Conservation (phyloP, 1,284 basidiomycete species). For the Phlebopus sp. region DNA sequence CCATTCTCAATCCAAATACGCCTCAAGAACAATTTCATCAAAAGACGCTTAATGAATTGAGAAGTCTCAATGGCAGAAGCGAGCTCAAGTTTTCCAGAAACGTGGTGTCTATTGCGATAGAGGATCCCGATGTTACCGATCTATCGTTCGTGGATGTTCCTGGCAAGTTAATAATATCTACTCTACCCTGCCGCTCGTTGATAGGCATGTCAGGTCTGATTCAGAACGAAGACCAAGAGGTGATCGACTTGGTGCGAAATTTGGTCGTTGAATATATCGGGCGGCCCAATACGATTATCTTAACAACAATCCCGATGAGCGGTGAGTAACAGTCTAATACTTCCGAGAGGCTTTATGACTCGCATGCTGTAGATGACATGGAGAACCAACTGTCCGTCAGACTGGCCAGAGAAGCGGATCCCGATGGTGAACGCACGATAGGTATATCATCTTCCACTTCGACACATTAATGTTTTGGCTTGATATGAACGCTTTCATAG, state of each 20-base stretch:
- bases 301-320: slow-evolving; percentile 61
- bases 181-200: not conserved
- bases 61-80: slow-evolving; percentile 14
- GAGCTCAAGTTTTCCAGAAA: slow-evolving; percentile 53
- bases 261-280: slow-evolving; percentile 47
- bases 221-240: slow-evolving; percentile 45
- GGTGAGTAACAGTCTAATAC: slow-evolving; percentile 35
- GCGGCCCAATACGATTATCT: slow-evolving; percentile 49
- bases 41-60: slow-evolving; percentile 34
- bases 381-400: slow-evolving; percentile 59
- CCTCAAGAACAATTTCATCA: slow-evolving; percentile 32
- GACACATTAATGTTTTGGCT: not conserved
- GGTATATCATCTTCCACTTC: slow-evolving; percentile 34
- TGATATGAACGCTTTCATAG: slow-evolving; percentile 28
- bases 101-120: slow-evolving; percentile 48
- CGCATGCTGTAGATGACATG: slow-evolving; percentile 50
- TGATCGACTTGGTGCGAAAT: slow-evolving; percentile 44
- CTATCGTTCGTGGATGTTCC: slow-evolving; percentile 52
- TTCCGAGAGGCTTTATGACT: not conserved
- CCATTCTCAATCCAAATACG: slow-evolving; percentile 47
- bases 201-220: slow-evolving; percentile 43
- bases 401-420: slow-evolving; percentile 53
- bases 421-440: slow-evolving; percentile 53
- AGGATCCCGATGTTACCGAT: slow-evolving; percentile 42
- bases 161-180: slow-evolving; percentile 28